Conservation (phyloP, 2,329 filamentous ascomycete species). For the Coniochaeta hoffmannii region DNA sequence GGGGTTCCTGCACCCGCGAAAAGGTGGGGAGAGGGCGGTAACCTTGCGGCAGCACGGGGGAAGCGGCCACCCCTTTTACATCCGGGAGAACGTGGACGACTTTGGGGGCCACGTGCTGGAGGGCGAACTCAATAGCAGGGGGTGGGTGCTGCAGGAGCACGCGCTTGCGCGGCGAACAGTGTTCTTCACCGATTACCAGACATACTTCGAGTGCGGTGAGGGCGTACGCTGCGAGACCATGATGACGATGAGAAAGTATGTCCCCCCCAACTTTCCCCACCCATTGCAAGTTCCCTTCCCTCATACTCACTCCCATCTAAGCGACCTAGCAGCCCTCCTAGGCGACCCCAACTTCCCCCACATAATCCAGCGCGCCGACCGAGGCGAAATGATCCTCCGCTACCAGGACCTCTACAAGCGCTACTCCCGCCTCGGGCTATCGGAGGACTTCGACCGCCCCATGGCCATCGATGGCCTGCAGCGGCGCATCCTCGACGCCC, state of each 20-base stretch:
- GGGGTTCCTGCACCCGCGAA: constrained; percentile 15
- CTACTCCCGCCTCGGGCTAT: constrained; percentile 21
- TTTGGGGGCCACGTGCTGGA: constrained; percentile 24
- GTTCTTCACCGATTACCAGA: constrained; percentile 26
- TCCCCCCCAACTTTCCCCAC: background rate
- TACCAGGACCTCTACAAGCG: constrained; percentile 17
- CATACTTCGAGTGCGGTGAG: constrained; percentile 30
- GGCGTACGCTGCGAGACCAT: constrained; percentile 27
- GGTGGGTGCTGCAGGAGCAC: constrained; percentile 33
- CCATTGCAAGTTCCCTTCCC: background rate
- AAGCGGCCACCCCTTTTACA: constrained; percentile 11
- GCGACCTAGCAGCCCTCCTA: constrained; percentile 13
- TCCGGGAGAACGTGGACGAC: constrained; percentile 23
- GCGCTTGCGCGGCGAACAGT: constrained; percentile 27
- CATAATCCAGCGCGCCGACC: background rate
- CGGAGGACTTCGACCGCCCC: constrained; percentile 15
- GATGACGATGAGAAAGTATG: constrained; percentile 24
- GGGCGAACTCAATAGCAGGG: constrained; percentile 22
- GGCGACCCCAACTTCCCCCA: constrained; percentile 20
- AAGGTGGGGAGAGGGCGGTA: constrained; percentile 1
- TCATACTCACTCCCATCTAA: constrained; percentile 1
- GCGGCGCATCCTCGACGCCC: constrained; percentile 13
- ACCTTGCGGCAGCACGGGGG: constrained; percentile 3
- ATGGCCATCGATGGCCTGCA: constrained; percentile 23
- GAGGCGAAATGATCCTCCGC: constrained; percentile 12